Percentiles rank a stretch among this genome's conserved stretches.
These are phyloP conservation scores for Populus tomentosa DNA, from an alignment of 441 rosid species.

Conservation along the genomic window DNA sequence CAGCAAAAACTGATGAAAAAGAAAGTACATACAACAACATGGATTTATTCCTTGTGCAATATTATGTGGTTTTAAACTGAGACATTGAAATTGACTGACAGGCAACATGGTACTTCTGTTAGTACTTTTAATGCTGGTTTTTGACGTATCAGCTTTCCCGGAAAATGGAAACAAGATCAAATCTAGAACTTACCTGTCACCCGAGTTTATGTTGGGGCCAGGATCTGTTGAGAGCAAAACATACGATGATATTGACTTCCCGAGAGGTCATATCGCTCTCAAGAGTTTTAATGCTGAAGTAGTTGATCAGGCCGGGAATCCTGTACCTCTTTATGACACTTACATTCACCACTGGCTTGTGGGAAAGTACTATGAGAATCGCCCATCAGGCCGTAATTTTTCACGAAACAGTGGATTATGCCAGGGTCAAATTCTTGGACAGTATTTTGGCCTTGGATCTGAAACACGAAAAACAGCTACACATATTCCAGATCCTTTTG, in stretches of 20 bases:
- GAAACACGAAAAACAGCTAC: constrained; percentile 71
- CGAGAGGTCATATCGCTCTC: constrained; percentile 75
- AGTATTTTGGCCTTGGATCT: constrained; percentile 72
- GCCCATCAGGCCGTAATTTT: constrained; percentile 13
- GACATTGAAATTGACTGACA: background rate
- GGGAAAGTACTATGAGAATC: constrained; percentile 35
- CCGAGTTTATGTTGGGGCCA: constrained; percentile 56
- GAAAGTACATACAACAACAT: no score
- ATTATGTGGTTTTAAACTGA: no score
- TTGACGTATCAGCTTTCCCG: constrained; percentile 9
- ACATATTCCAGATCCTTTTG: constrained; percentile 73
- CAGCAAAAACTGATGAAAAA: no score
- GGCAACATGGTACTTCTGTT: constrained; percentile 3
- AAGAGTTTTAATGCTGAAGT: constrained; percentile 68
- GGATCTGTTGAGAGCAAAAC: constrained; percentile 59
- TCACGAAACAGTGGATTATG: constrained; percentile 65
- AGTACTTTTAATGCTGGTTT: background rate
- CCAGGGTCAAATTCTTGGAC: constrained; percentile 33
- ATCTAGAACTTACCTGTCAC: constrained; percentile 54
- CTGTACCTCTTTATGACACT: constrained; percentile 72
- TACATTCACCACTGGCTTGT: constrained; percentile 88
- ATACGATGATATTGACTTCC: constrained; percentile 59
- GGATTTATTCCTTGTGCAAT: no score
- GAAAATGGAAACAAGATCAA: constrained; percentile 29
- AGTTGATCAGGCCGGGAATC: constrained; percentile 59